Evolutionary conservation across 2,329 filamentous ascomycete species (phyloP), one percentile per base, ranked within the genome.

Genomic region (Juglanconis sp.): DNA sequence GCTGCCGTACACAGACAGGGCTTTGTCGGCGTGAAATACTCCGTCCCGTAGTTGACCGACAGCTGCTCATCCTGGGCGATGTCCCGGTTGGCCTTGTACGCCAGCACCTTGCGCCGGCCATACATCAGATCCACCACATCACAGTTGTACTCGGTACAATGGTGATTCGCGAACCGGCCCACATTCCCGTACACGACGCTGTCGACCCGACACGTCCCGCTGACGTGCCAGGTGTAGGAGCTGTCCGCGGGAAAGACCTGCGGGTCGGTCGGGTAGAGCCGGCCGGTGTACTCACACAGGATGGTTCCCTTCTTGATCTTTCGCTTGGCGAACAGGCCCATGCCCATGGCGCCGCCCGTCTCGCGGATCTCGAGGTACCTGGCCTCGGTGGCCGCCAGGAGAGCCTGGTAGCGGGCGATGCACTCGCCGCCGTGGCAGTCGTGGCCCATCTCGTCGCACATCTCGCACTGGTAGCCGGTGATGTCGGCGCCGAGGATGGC

Each of bases 281-380:
- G 55, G 4, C 59, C 59, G 1, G 48, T 4, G 36, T 61, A 54
- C 50, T 61, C 59, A 32, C 59, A 48, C 2, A 61, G 52, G 3
- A 50, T 0, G 11, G 55, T 58, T 2, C 24, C 51, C 13, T 5
- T 5, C 5, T 30, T 50, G 30, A 58, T 58, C 4, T 9, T 13
- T 6, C 32, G 38, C 46, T 8, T 24, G 11, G 59, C 59, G 10
- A 58, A 61, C 5, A 58, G 35, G 17, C 55, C 59, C 13, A 50
- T 54, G 32, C 55, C 59, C n/a, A 54, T 8, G 24, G 11, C 31
- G 40, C 50, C 42, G 30, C 35, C 11, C 1, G 42, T 55, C 36
- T 49, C 11, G 50, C 50, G 36, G 31, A 57, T 53, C 13, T 44
- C 35, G 24, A 57, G 30, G 10, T 32, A 50, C 3, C 1, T 7